Conservation (phyloP, 2,329 filamentous ascomycete genomes). For the Aspergillus quadricinctus region DNA sequence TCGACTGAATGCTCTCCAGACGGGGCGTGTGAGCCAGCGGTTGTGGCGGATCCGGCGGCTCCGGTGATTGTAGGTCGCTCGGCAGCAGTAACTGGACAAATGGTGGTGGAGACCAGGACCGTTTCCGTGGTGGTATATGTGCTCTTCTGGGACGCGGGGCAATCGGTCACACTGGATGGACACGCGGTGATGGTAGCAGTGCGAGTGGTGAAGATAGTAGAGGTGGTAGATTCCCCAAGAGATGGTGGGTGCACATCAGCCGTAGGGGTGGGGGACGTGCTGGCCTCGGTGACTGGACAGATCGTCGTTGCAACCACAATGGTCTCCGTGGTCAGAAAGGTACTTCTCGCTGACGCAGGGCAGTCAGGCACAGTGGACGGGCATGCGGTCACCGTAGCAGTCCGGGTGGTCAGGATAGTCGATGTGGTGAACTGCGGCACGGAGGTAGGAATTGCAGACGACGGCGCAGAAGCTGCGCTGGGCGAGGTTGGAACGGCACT, state of each 20-base stretch:
- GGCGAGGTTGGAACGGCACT: too few species aligned
- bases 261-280: neutral
- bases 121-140: conserved; percentile 18
- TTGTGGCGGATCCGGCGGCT: too few species aligned
- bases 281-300: conserved; percentile 14
- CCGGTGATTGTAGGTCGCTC: too few species aligned
- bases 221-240: conserved; percentile 13
- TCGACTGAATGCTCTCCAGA: too few species aligned
- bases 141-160: conserved; percentile 17
- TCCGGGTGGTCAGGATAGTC: conserved; percentile 17
- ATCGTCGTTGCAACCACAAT: conserved; percentile 18
- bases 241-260: neutral
- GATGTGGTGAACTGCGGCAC: conserved; percentile 12
- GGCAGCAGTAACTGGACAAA: conserved; percentile 15
- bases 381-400: conserved; percentile 24
- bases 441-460: too few species aligned
- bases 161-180: conserved; percentile 22
- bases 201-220: conserved; percentile 20
- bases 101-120: conserved; percentile 19
- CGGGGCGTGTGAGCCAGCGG: too few species aligned
- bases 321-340: conserved; percentile 19
- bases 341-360: conserved; percentile 15
- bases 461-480: too few species aligned
- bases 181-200: conserved; percentile 24
- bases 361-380: conserved; percentile 24